Conservation (phyloP, 2,329 filamentous ascomycete species). For the Pleurostoma richardsiae region DNA sequence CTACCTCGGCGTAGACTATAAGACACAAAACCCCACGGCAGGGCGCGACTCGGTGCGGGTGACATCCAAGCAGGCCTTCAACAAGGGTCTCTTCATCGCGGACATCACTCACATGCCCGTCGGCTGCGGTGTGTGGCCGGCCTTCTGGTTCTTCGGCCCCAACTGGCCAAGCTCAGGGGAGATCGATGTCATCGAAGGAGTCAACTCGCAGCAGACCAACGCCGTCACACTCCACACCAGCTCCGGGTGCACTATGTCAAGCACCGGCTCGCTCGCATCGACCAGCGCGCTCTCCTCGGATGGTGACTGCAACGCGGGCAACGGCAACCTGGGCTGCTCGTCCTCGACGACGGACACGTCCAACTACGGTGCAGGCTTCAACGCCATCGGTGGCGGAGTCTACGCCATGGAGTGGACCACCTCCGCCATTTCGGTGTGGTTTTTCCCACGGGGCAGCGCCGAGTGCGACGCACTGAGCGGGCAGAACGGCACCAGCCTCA, state of each 20-base stretch:
- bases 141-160: conserved; percentile 64
- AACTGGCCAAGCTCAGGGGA: conserved; percentile 68
- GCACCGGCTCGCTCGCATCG: conserved; percentile 39
- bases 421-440: conserved; percentile 70
- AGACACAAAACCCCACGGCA: conserved; percentile 43
- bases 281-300: conserved; percentile 32
- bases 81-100: conserved; percentile 64
- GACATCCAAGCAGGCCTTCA: conserved; percentile 61
- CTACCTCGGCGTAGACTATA: conserved; percentile 66
- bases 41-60: conserved; percentile 70
- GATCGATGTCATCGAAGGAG: conserved; percentile 77
- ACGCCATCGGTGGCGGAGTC: conserved; percentile 62
- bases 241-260: conserved; percentile 51
- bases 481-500: too few species aligned
- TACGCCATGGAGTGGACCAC: conserved; percentile 76
- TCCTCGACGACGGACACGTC: conserved; percentile 43
- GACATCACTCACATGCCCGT: conserved; percentile 76
- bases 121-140: conserved; percentile 72
- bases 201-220: conserved; percentile 57
- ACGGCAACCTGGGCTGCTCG: conserved; percentile 52
- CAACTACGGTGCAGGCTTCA: conserved; percentile 67
- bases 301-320: conserved; percentile 51
- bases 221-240: conserved; percentile 65
- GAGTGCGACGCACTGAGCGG: conserved; percentile 15
- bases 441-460: conserved; percentile 59